These are phyloP conservation scores for Hanseniaspora opuntiae DNA, from an alignment of 805 yeast species.

Conservation along the genomic window DNA sequence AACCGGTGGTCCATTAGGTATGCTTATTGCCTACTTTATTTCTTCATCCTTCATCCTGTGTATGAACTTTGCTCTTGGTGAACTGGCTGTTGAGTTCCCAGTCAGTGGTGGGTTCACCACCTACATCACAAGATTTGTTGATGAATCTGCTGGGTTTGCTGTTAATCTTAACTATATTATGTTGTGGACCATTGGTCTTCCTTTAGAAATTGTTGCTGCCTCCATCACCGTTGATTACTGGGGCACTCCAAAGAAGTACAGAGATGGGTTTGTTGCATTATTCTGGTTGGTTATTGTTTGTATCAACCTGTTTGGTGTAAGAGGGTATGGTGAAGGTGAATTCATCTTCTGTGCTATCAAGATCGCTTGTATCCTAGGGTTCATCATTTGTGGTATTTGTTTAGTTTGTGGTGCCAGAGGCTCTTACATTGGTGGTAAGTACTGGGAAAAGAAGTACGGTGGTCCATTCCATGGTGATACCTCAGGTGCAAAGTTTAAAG, in stretches of 20 bases:
- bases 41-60: conserved; percentile 44
- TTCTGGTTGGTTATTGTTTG: conserved; percentile 35
- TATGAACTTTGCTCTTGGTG: conserved; percentile 51
- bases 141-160: conserved; percentile 50
- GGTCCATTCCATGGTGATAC: conserved; percentile 38
- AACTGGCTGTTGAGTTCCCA: conserved; percentile 47
- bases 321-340: conserved; percentile 43
- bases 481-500: too few relatives aligned
- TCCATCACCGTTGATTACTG: conserved; percentile 41
- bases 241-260: too few relatives aligned
- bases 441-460: conserved; percentile 38
- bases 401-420: conserved; percentile 37
- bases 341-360: conserved; percentile 37
- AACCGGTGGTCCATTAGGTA: conserved; percentile 58
- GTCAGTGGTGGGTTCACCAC: conserved; percentile 52
- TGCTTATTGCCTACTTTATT: conserved; percentile 40
- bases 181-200: conserved; percentile 39
- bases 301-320: conserved; percentile 42
- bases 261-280: conserved; percentile 36
- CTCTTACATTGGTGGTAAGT: conserved; percentile 34
- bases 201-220: conserved; percentile 41
- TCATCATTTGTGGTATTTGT: conserved; percentile 41
- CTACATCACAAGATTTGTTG: conserved; percentile 45
- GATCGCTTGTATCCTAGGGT: conserved; percentile 37
- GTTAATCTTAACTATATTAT: conserved; percentile 45